Percentiles rank a stretch among this genome's conserved stretches.
phyloP scores from a whole-genome alignment of 306 rosid species.

The Citrullus amarus region DNA sequence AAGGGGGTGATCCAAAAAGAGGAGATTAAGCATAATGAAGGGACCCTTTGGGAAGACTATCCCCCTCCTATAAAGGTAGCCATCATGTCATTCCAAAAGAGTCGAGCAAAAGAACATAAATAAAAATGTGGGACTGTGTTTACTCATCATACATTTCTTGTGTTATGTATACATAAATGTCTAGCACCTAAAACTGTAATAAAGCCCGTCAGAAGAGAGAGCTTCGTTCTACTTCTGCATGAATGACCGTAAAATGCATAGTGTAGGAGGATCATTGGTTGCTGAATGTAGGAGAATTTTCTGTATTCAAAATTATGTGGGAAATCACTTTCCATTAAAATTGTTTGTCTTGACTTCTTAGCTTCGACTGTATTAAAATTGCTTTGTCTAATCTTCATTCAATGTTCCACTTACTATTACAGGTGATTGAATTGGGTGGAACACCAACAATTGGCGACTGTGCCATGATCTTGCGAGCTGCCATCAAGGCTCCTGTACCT shows the following conservation, averaged over 20 bases:
- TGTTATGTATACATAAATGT: not conserved
- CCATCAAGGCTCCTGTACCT: conserved; percentile 75
- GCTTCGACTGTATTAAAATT: conserved; percentile 1
- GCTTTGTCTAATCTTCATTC: not conserved
- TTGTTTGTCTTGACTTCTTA: not conserved
- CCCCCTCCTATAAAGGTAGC: not conserved
- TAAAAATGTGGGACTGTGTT: not conserved
- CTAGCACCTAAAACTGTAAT: not conserved
- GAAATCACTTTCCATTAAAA: not conserved
- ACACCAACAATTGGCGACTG: conserved; percentile 86
- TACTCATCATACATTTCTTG: not conserved
- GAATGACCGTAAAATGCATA: not conserved
- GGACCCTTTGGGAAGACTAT: not conserved
- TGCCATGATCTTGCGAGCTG: conserved; percentile 82
- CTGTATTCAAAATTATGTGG: not conserved
- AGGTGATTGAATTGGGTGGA: conserved; percentile 89
- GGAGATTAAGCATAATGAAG: not conserved
- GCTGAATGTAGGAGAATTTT: not conserved
- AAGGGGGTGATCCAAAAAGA: not conserved
- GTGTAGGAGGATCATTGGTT: not conserved
- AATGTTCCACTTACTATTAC: conserved; percentile 11
- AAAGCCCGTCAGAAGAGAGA: not conserved
- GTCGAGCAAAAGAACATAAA: not conserved
- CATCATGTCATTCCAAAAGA: not conserved
- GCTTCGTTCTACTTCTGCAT: not conserved